A percentile compares a stretch with the other conserved stretches of the same genome.
These are phyloP conservation scores for Fusarium sublunatum DNA, from an alignment of 2,329 filamentous ascomycete species.

Conservation along the genomic window DNA sequence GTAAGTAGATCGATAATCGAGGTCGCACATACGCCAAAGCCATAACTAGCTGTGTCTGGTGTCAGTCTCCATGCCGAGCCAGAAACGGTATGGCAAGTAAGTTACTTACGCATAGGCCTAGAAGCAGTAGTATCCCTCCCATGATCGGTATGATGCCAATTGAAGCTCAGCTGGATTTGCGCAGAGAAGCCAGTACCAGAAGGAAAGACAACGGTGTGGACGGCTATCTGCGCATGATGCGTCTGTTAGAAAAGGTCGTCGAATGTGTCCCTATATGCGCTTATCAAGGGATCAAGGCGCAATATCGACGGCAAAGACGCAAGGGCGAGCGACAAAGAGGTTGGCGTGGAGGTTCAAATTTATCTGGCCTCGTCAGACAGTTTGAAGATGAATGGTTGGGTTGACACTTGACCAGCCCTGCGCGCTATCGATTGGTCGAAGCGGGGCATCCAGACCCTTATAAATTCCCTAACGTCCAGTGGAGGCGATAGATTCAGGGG, in stretches of 20 bases:
- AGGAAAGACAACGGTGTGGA: conserved; percentile 10
- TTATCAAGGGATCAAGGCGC: conserved; percentile 14
- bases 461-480: conserved; percentile 15
- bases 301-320: conserved; percentile 13
- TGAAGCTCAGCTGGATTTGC: conserved; percentile 20
- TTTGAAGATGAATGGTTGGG: conserved; percentile 30
- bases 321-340: conserved; percentile 28
- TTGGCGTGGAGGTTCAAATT: conserved; percentile 37
- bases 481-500: conserved; percentile 28
- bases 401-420: conserved; percentile 33
- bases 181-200: conserved; percentile 19
- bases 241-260: conserved; percentile 9
- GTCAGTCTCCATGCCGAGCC: conserved; percentile 38
- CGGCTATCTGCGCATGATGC: conserved; percentile 44
- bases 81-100: neutral
- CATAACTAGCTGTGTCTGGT: conserved; percentile 62
- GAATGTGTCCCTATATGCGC: conserved; percentile 10
- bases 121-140: conserved; percentile 55
- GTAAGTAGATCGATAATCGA: conserved; percentile 23
- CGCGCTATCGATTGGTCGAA: conserved; percentile 41
- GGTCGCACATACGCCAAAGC: conserved; percentile 64
- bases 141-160: conserved; percentile 46
- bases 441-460: conserved; percentile 39
- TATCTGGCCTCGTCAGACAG: conserved; percentile 35
- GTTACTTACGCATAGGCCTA: conserved; percentile 56